phyloP scores from a whole-genome alignment of 2,329 filamentous ascomycete genomes.

The Pseudofabraea citricarpa region DNA sequence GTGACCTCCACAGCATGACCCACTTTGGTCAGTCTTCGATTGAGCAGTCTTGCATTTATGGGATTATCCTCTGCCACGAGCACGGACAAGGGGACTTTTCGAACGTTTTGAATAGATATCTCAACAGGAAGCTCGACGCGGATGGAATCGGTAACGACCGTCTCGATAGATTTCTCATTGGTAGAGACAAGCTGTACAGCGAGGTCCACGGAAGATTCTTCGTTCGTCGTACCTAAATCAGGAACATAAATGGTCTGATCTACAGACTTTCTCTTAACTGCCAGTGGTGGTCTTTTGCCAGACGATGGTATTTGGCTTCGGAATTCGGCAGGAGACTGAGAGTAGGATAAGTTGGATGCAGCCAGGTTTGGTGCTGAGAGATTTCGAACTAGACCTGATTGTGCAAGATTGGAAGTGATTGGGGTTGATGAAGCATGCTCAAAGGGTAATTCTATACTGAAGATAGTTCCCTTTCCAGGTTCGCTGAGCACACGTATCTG shows the following conservation, averaged over 20 bases:
- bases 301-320: too few species aligned
- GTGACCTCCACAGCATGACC: conserved; percentile 68
- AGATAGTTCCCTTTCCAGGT: conserved; percentile 20
- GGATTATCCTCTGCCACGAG: conserved; percentile 78
- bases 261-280: too few species aligned
- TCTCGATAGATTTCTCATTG: too few species aligned
- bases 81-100: conserved; percentile 34
- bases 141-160: too few species aligned
- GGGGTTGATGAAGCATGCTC: conserved; percentile 6
- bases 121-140: too few species aligned
- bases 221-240: too few species aligned
- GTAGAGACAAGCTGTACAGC: too few species aligned
- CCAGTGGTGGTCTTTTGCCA: too few species aligned
- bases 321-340: too few species aligned
- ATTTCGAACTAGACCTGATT: too few species aligned
- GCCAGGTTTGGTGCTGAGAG: neutral
- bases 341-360: neutral
- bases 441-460: conserved; percentile 19
- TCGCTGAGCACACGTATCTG: conserved; percentile 19
- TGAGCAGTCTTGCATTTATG: conserved; percentile 75
- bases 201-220: too few species aligned
- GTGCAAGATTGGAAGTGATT: conserved; percentile 3
- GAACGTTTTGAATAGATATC: conserved; percentile 53
- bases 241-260: too few species aligned
- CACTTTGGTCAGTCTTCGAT: conserved; percentile 69